Percentiles rank a stretch among this genome's conserved stretches.
These are phyloP conservation scores for Nadsonia commutata DNA, from an alignment of 1,139 yeast genomes.

Conservation along the genomic window DNA sequence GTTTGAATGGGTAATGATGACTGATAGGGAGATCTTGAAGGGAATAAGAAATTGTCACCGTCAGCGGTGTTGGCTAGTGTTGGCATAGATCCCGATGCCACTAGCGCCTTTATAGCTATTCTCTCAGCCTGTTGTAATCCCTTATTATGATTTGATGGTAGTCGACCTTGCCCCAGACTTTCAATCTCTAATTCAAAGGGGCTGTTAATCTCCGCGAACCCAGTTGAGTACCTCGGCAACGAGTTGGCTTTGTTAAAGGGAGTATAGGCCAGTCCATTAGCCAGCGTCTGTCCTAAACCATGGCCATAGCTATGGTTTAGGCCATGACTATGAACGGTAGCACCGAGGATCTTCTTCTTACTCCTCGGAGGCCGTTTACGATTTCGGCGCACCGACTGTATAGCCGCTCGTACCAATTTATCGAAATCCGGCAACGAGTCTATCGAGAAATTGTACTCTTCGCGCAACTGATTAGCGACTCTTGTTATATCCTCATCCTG, in stretches of 20 bases:
- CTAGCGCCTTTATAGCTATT: neutral
- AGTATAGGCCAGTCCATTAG: too few species aligned
- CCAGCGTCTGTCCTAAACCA: neutral
- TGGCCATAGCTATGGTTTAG: neutral
- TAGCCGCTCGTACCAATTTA: constrained; percentile 80
- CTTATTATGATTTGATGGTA: too few species aligned
- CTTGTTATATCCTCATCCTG: constrained; percentile 68
- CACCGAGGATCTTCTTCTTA: constrained; percentile 3
- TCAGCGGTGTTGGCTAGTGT: neutral
- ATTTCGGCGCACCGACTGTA: constrained; percentile 63
- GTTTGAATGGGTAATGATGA: neutral
- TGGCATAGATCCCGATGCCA: neutral
- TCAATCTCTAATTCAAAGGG: neutral
- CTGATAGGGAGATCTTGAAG: neutral
- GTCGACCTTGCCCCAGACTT: too few species aligned
- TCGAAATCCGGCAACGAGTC: constrained; percentile 60
- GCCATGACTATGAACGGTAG: neutral
- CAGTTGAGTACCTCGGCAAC: neutral
- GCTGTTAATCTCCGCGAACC: neutral
- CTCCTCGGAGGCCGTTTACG: constrained; percentile 36
- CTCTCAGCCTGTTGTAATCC: neutral
- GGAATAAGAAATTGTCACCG: neutral
- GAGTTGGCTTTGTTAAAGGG: too few species aligned
- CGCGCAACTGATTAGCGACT: constrained; percentile 62
- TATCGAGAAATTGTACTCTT: constrained; percentile 58